Evolutionary conservation across 1,139 yeast species (phyloP).

Genomic region (Zygosaccharomyces sapae): DNA sequence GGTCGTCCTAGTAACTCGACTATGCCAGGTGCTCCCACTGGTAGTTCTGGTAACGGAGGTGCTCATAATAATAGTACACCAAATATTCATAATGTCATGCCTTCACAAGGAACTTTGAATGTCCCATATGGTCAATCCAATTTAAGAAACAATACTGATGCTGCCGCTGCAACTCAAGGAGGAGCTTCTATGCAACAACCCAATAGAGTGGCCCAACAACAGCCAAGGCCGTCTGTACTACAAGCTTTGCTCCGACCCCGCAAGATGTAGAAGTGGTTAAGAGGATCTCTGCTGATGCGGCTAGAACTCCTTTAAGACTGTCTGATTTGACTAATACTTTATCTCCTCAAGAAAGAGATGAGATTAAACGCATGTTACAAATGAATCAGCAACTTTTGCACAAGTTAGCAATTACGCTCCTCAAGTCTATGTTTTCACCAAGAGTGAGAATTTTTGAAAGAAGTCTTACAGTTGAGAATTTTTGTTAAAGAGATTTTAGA

Average conservation of each 20-base stretch:
- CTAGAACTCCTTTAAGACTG: constrained; percentile 59
- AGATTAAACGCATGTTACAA: constrained; percentile 56
- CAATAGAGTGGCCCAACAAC: constrained; percentile 12
- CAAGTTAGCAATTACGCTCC: constrained; percentile 75
- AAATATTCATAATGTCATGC: neutral
- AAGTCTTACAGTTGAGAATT: constrained; percentile 71
- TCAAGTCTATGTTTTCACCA: constrained; percentile 68
- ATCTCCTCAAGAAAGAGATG: constrained; percentile 58
- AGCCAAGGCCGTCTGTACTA: constrained; percentile 18
- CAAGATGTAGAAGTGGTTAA: constrained; percentile 54
- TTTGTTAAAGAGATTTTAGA: constrained; percentile 77
- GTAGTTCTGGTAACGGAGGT: constrained; percentile 1
- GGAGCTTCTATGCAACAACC: constrained; percentile 9
- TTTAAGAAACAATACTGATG: constrained; percentile 5
- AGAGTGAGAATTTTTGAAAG: constrained; percentile 71
- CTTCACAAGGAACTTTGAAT: constrained; percentile 1
- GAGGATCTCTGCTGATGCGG: constrained; percentile 63
- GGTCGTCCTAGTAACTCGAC: constrained; percentile 1
- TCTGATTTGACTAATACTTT: constrained; percentile 61
- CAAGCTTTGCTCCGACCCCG: constrained; percentile 39
- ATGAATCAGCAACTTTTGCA: constrained; percentile 59
- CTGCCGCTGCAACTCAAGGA: constrained; percentile 2
- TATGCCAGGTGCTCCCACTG: constrained; percentile 2
- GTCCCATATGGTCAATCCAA: constrained; percentile 9
- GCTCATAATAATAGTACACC: constrained; percentile 8